Percentiles rank a stretch among this genome's conserved stretches.
Conservation (phyloP, 768 basidiomycete species). For the Coprinopsis strossmayeri region DNA sequence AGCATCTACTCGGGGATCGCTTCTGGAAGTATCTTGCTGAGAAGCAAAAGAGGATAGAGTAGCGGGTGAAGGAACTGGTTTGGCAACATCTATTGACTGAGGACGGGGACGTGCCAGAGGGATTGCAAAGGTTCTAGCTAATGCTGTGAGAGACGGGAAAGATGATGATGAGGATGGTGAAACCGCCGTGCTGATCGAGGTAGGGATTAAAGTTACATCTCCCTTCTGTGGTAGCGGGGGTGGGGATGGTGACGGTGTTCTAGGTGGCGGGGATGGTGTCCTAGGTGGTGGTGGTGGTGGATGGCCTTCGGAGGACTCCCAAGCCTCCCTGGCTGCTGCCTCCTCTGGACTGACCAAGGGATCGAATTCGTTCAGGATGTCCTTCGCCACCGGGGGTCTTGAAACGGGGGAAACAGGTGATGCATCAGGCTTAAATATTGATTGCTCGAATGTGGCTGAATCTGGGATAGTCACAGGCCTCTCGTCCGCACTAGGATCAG, state of each 20-base stretch:
- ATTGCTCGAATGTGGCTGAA: conserved; percentile 33
- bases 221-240: conserved; percentile 32
- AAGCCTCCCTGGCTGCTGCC: conserved; percentile 54
- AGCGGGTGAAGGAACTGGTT: conserved; percentile 48
- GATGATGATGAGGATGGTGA: conserved; percentile 29
- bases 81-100: conserved; percentile 54
- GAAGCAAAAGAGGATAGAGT: conserved; percentile 48
- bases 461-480: conserved; percentile 34
- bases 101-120: conserved; percentile 45
- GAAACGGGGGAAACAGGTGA: conserved; percentile 15
- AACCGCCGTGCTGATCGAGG: conserved; percentile 13
- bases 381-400: conserved; percentile 24
- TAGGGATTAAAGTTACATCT: conserved; percentile 11
- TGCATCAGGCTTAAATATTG: conserved; percentile 25
- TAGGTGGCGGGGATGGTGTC: conserved; percentile 24
- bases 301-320: conserved; percentile 57
- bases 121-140: conserved; percentile 56
- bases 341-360: conserved; percentile 55
- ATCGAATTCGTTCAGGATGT: conserved; percentile 61
- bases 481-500: conserved; percentile 12
- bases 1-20: conserved; percentile 8
- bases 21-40: conserved; percentile 31
- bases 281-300: conserved; percentile 39
- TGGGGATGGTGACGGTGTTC: conserved; percentile 29
- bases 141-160: conserved; percentile 59